Base-by-base conservation (phyloP, 305 asterid species). In the Nicotiana rustica region DNA sequence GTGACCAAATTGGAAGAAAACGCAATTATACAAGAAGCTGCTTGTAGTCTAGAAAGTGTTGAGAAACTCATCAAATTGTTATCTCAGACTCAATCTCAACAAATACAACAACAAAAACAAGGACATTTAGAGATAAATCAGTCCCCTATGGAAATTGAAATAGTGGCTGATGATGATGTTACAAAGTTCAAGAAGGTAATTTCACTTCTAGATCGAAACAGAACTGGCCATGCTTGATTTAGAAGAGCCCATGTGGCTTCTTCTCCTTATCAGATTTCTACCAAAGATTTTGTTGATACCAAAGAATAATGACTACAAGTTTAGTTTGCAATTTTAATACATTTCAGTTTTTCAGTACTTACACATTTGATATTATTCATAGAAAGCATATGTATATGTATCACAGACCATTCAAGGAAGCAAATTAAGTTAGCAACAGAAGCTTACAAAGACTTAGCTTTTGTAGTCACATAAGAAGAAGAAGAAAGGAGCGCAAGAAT, bases 181-280 rank as follows among this genome's bases (percentile, higher is more conserved):
- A 59, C 86, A 78, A 95, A 90, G 77, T 95, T 93, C 82, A 92
- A 89, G 86, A 90, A 84, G 57, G 88, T 93, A 81, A 91, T 90
- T 52, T 89, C 95, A 19, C 67, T 95, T 6, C 87, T 93, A 57
- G 93, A 91, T 85, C 89, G 91, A 17, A 85, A 86, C 14, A 83
- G 92, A 55, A 90, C 94, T 69, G 97, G 98, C 52, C 98, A 95
- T 87, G 98, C 98, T 60, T 90, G 98, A 6, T 93, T 93, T 84
- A 91, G 97, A 49, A 90, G 97, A 80, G 97, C 88, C 10, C 97
- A 97, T 0, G 82, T 87, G 17, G 15, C 79, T 47, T 4, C 86
- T 7, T 10, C 85, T 47, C 68, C 86, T 0, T 77, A 91, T 0
- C 47, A 86, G 10, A 65, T 35, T n/a, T 49, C 60, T 31, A 31